A percentile compares a stretch with the other conserved stretches of the same genome.
Conservation (phyloP, 1,284 basidiomycete species). For the Cronartium ribicola region DNA sequence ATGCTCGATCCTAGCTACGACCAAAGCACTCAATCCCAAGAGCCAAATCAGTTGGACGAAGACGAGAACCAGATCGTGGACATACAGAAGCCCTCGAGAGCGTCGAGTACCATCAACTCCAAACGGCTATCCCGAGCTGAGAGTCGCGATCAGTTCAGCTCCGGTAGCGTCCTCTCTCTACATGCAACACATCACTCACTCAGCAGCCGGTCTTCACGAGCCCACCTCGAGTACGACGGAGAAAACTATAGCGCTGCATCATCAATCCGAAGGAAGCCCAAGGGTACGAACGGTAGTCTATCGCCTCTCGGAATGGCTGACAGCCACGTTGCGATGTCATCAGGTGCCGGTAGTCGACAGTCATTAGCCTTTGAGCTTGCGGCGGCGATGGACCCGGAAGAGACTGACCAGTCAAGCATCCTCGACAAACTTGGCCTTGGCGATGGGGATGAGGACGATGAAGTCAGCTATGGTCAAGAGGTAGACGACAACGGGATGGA, state of each 20-base stretch:
- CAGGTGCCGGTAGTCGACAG: constrained; percentile 17
- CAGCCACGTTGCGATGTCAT: background rate
- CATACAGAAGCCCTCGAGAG: background rate
- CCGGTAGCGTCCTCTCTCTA: background rate
- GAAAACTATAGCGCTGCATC: background rate
- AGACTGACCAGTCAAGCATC: constrained; percentile 32
- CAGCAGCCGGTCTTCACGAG: background rate
- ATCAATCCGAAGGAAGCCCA: background rate
- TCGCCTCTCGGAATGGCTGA: background rate
- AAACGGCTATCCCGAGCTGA: background rate
- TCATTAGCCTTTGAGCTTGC: constrained; percentile 40
- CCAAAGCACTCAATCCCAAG: background rate
- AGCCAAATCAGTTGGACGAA: background rate
- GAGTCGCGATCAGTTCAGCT: constrained; percentile 1
- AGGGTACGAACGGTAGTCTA: background rate
- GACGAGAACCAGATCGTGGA: background rate
- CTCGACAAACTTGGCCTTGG: constrained; percentile 31
- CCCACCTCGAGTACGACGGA: background rate
- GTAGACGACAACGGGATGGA: constrained; percentile 2
- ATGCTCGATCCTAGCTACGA: background rate
- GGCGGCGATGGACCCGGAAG: constrained; percentile 39
- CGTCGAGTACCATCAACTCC: background rate
- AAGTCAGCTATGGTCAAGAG: constrained; percentile 1
- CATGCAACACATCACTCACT: background rate
- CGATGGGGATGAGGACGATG: constrained; percentile 17